Conservation (phyloP, 2,329 filamentous ascomycete species). For the Trichothecium roseum region DNA sequence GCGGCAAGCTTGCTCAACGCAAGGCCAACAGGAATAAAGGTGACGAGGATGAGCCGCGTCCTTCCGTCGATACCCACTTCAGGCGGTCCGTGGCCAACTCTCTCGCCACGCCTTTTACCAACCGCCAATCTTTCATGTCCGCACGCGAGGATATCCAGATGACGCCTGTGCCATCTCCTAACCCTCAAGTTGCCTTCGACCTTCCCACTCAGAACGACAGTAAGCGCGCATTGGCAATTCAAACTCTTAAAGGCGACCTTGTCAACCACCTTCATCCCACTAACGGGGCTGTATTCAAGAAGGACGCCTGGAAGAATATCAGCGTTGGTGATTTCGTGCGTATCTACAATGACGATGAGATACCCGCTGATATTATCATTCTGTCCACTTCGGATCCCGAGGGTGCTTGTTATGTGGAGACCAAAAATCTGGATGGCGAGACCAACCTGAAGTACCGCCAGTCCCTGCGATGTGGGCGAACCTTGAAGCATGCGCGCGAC, state of each 20-base stretch:
- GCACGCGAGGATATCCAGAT: conserved; percentile 74
- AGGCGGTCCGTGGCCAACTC: conserved; percentile 25
- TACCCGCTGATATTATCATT: conserved; percentile 88
- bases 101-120: conserved; percentile 39
- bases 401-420: conserved; percentile 94
- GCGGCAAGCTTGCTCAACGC: conserved; percentile 35
- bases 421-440: conserved; percentile 95
- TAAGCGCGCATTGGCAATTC: conserved; percentile 25
- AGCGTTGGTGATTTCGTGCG: conserved; percentile 94
- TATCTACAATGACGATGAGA: conserved; percentile 90
- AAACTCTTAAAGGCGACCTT: conserved; percentile 44
- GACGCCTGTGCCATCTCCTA: conserved; percentile 83
- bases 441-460: conserved; percentile 95
- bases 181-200: conserved; percentile 23
- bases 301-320: conserved; percentile 89
- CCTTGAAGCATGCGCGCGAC: conserved; percentile 79
- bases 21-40: conserved; percentile 16
- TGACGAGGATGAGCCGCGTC: conserved; percentile 42
- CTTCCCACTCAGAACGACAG: conserved; percentile 25
- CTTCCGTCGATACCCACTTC: conserved; percentile 39
- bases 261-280: conserved; percentile 60
- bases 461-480: conserved; percentile 74
- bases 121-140: conserved; percentile 42
- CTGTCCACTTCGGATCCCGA: conserved; percentile 88
- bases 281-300: conserved; percentile 75